Conservation (phyloP, 2,329 filamentous ascomycete species). For the Trichophyton mentagrophytes region DNA sequence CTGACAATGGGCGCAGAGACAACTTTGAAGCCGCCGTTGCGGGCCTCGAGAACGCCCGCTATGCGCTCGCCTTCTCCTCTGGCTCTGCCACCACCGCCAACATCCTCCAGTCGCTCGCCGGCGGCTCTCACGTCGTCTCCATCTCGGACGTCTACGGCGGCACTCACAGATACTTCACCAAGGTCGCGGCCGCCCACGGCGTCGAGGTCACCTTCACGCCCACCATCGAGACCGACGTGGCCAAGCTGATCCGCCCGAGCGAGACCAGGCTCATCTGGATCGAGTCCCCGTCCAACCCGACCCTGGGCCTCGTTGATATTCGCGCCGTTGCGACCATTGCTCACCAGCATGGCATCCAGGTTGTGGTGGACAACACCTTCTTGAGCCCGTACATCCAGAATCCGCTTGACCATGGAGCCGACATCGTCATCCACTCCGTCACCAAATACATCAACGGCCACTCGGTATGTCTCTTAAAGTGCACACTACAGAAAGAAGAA, state of each 20-base stretch:
- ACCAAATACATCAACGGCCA: conserved; percentile 99
- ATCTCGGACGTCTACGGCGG: conserved; percentile 97
- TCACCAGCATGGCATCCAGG: conserved; percentile 75
- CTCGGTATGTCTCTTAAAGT: conserved; percentile 32
- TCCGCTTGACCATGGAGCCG: conserved; percentile 84
- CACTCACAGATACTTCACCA: conserved; percentile 97
- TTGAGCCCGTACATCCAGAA: conserved; percentile 94
- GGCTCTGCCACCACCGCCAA: conserved; percentile 88
- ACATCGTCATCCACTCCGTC: conserved; percentile 92
- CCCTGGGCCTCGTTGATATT: conserved; percentile 85
- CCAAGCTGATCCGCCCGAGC: conserved; percentile 61
- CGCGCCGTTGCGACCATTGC: conserved; percentile 68
- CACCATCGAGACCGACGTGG: conserved; percentile 78
- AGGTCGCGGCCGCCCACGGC: conserved; percentile 87
- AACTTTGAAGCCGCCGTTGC: conserved; percentile 91
- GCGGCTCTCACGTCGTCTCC: conserved; percentile 86
- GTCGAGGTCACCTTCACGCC: conserved; percentile 91
- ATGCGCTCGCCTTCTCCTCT: conserved; percentile 87
- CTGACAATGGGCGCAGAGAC: conserved; percentile 38
- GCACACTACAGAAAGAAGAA: not conserved
- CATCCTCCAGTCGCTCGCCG: conserved; percentile 82
- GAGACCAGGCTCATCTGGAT: conserved; percentile 97
- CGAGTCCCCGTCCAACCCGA: conserved; percentile 89
- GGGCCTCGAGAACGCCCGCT: conserved; percentile 79
- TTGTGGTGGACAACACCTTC: conserved; percentile 99